These are phyloP conservation scores for Pseudogymnoascus sp. DNA, from an alignment of 2,329 filamentous ascomycete genomes.

Conservation along the genomic window DNA sequence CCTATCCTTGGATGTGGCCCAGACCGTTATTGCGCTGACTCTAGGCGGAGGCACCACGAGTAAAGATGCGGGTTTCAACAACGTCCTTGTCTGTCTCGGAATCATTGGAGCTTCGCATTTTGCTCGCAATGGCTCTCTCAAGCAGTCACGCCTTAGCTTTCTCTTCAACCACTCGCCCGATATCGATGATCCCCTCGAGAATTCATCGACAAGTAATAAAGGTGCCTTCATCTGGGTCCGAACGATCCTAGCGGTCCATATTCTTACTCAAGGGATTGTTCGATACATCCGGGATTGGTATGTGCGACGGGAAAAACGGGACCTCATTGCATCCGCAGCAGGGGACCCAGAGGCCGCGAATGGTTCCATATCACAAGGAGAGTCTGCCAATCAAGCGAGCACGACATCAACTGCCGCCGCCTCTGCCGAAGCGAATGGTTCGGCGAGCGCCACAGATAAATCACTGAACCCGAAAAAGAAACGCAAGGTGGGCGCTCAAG, in stretches of 20 bases:
- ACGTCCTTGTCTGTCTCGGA: constrained; percentile 61
- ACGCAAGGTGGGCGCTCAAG: constrained; percentile 83
- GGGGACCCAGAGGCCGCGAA: constrained; percentile 59
- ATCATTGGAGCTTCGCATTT: constrained; percentile 44
- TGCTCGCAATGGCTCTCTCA: constrained; percentile 21
- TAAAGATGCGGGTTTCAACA: constrained; percentile 60
- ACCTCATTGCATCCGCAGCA: constrained; percentile 39
- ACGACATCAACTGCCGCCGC: constrained; percentile 37
- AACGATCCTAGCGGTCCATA: constrained; percentile 65
- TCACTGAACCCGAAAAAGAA: constrained; percentile 66
- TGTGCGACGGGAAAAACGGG: constrained; percentile 49
- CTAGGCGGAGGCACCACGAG: constrained; percentile 72
- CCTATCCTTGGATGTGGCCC: constrained; percentile 80
- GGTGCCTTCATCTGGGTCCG: constrained; percentile 57
- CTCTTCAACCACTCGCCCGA: constrained; percentile 21
- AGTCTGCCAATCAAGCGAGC: not conserved
- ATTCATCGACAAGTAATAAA: constrained; percentile 34
- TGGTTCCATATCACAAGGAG: constrained; percentile 10
- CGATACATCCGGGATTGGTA: constrained; percentile 64
- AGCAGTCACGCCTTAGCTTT: constrained; percentile 25
- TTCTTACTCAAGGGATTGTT: constrained; percentile 64
- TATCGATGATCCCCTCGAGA: constrained; percentile 41
- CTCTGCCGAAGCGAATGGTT: constrained; percentile 40
- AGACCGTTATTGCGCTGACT: constrained; percentile 87
- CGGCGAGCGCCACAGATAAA: constrained; percentile 26